Base-by-base conservation (phyloP, 148 eudicot species). In the Cornus florida region DNA sequence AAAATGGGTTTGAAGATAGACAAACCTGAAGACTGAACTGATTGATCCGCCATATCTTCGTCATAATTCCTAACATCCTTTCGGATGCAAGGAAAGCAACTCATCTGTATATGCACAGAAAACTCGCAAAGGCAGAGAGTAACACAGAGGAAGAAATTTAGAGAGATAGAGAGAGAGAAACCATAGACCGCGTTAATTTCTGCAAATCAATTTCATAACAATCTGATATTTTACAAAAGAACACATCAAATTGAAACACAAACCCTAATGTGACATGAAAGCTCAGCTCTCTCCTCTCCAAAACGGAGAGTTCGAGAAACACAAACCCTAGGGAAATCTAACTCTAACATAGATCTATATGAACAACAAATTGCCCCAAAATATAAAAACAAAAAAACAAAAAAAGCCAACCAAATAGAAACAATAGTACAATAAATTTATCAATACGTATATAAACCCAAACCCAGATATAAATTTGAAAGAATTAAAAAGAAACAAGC, bases 1-100 rank as follows among this genome's bases (percentile, higher is more conserved):
- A 60, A 53, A 20, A 56, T 23, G 22, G 5, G 20, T 12, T 0
- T 19, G 23, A n/a, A 17, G 8, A 20, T 6, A 3, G 22, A 62
- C 20, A 24, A 71, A 92, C 97, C 93, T 86, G 91, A 76, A 84
- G 85, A 75, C 33, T 70, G 75, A 57, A 80, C 66, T 48, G 85
- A 78, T 66, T 73, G 72, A 50, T 71, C 31, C 19, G 72, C 82
- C 13, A 22, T 24, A 60, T 77, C 86, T 13, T 79, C 82, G 65
- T 80, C 84, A 76, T n/a, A n/a, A 41, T 82, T 67, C 69, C 35
- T 75, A 17, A 31, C 83, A 77, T 86, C 82, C 75, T 88, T 84
- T 66, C 82, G 86, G 53, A 89, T 74, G 83, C 98, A 95, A 77
- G 89, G 86, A 84, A 91, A 95, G 70, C 92, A 89, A 84, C 82